Base-by-base conservation (phyloP, 805 yeast genomes). In the Yarrowia sp. region DNA sequence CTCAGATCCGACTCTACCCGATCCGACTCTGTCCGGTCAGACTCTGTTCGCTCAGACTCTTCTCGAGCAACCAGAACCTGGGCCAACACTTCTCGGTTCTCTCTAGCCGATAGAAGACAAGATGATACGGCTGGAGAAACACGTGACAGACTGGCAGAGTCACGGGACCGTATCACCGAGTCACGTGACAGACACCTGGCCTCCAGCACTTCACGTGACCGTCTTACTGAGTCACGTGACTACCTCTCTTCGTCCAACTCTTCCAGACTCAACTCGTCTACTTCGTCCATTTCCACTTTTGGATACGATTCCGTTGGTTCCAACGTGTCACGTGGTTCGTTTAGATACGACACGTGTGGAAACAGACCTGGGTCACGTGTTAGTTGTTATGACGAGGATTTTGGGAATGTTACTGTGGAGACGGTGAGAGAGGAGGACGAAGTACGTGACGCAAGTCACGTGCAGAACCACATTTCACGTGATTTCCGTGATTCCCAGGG, bases 261-360 rank as follows among this genome's bases (percentile, higher is more conserved):
- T 33, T 17, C n/a, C 38, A 22, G 46, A 5, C 30, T 26, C 30
- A 26, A 26, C 30, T 26, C 30, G 8, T 26, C 30, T 8, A 26
- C 59, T 1, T 51, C 59, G 21, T 51, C 59, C 2, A 36, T 51
- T 24, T 51, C 59, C 32, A 51, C 59, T 1, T 51, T 51, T 51
- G 59, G 59, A 8, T 51, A 35, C 59, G 41, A 33, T 8, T 51
- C 59, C 4, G 59, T 51, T 6, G 59, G 59, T 16, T 51, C 59
- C 1, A 32, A 48, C 7, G 38, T 48, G 26, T 48, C 54, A 19
- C 41, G 33, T 22, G 59, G 59, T 7, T 51, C 59, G 22, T 35
- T 51, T n/a, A 22, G 59, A n/a, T 51, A 35, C 59, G 59, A 51
- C n/a, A 51, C n/a, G 41, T 51, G 59, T n/a, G 30, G 43, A 0